Base-by-base conservation (phyloP, 2,329 filamentous ascomycete genomes). In the Emmonsia crescens region DNA sequence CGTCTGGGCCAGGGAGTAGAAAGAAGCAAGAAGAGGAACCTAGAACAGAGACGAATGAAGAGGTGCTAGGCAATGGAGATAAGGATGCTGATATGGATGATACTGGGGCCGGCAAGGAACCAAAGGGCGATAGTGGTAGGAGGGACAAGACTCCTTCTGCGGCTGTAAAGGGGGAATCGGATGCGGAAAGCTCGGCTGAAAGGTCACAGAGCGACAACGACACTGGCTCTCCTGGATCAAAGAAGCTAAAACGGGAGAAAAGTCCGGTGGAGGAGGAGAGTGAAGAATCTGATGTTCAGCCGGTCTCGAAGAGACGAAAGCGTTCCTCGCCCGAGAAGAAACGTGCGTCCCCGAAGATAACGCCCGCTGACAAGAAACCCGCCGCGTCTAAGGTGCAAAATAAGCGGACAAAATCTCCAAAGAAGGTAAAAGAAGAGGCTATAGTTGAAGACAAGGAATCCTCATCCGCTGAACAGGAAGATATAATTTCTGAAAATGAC, bases 271-370 rank as follows among this genome's bases (percentile, higher is more conserved):
- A 63, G n/a, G 75, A 75, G 27, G 76, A 78, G 27, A 79, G 79
- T 12, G 78, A 81, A 19, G 80, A 79, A 1, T 82, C 83, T 5
- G 82, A 85, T 63, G 80, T 83, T 12, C 83, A 83, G 44, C 87
- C 85, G 24, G 80, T 82, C 2, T 76, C 78, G 5, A 91, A 90
- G 71, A 75, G 76, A 58, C 70, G 75, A 59, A 72, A 73, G 59
- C 74, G 71, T 61, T 72, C 62, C n/a, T 62, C 62, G 72, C 58
- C 61, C 64, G 66, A 63, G 61, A 65, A 60, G 64, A 64, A 62
- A 64, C 48, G 67, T 19, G 31, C 16, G 8, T 36, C 66, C 8
- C 59, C 63, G 1, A 69, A 66, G 36, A 51, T 65, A 58, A 77
- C 75, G 51, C 60, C 61, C 31, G 55, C 55, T 16, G 38, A 42